Conservation (phyloP, 2,329 filamentous ascomycete genomes). For the Xylaria sp. region DNA sequence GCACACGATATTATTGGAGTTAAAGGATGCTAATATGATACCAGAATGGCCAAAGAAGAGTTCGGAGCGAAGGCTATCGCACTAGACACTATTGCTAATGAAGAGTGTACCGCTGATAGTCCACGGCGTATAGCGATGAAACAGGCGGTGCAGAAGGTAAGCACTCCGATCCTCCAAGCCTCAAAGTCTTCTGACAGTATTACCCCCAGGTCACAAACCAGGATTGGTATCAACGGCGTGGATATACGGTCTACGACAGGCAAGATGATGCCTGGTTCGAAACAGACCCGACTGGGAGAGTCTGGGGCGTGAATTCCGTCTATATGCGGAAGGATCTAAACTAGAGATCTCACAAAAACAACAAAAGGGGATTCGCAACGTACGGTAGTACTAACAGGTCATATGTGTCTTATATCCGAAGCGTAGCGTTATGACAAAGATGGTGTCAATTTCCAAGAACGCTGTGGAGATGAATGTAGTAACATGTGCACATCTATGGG, state of each 20-base stretch:
- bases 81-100: slow-evolving; percentile 28
- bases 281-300: slow-evolving; percentile 26
- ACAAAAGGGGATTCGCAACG: no score
- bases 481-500: no score
- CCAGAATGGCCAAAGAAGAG: slow-evolving; percentile 27
- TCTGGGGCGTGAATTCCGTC: slow-evolving; percentile 15
- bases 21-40: not conserved
- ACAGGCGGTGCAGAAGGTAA: slow-evolving; percentile 19
- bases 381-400: no score
- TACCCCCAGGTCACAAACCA: slow-evolving; percentile 24
- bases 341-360: no score
- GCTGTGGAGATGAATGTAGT: no score
- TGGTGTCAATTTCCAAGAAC: no score
- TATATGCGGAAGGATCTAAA: slow-evolving; percentile 26
- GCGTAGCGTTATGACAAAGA: no score
- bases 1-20: no score
- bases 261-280: slow-evolving; percentile 25
- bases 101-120: slow-evolving; percentile 19
- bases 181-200: slow-evolving; percentile 4
- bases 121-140: slow-evolving; percentile 28
- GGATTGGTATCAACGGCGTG: slow-evolving; percentile 32
- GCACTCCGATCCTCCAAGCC: not conserved
- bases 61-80: slow-evolving; percentile 30
- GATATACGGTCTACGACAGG: slow-evolving; percentile 24
- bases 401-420: no score